Conservation (phyloP, 306 rosid genomes). For the Rosa rugosa region DNA sequence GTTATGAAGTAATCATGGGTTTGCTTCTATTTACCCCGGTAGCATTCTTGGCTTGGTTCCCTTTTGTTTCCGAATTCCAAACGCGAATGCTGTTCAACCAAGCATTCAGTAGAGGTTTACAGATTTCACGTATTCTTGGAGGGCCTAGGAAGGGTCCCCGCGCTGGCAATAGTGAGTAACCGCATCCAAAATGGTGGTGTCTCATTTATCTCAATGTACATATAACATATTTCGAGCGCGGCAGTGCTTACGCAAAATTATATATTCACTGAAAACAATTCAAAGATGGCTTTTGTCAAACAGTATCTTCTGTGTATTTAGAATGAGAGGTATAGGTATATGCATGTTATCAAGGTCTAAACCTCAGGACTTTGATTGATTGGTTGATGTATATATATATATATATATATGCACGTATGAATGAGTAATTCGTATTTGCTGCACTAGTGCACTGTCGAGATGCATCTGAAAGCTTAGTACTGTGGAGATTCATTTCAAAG, state of each 20-base stretch:
- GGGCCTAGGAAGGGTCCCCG: conserved; percentile 70
- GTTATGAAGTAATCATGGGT: conserved; percentile 80
- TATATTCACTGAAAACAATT: not conserved
- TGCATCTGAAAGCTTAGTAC: not conserved
- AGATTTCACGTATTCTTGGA: conserved; percentile 93
- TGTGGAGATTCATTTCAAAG: not conserved
- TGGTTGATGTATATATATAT: not conserved
- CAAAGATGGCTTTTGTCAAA: not conserved
- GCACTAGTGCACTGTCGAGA: not conserved
- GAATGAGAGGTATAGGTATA: not conserved
- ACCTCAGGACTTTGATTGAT: not conserved
- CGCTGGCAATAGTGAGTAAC: conserved; percentile 61
- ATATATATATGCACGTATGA: not conserved
- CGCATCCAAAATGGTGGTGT: not conserved
- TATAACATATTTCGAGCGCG: not conserved
- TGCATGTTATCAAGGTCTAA: not conserved
- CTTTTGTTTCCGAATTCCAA: conserved; percentile 94
- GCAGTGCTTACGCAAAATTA: not conserved
- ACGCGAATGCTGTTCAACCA: conserved; percentile 96
- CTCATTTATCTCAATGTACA: not conserved
- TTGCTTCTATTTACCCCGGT: conserved; percentile 86
- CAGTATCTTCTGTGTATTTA: not conserved
- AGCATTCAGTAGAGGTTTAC: conserved; percentile 96
- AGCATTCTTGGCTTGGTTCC: conserved; percentile 98
- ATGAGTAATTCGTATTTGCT: not conserved